Evolutionary conservation across 768 basidiomycete species (phyloP).

Genomic region (Daedaleopsis sinensis): DNA sequence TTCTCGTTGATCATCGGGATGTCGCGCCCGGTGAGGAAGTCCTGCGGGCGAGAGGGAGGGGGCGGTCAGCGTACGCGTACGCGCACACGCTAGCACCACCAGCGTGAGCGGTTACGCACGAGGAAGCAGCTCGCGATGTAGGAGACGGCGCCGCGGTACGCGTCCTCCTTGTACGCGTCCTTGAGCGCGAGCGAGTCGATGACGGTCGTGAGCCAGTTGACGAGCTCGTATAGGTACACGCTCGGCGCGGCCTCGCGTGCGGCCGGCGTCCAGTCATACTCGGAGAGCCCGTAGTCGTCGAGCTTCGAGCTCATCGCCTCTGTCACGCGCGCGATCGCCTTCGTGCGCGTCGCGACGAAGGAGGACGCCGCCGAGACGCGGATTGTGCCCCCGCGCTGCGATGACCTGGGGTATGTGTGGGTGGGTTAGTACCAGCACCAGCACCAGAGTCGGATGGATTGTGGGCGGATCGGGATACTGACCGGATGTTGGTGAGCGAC

Average conservation of each 20-base stretch:
- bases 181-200: constrained; percentile 89
- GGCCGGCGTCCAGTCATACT: constrained; percentile 91
- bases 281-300: constrained; percentile 92
- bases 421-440: neutral
- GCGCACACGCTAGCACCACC: too few species aligned
- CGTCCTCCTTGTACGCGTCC: constrained; percentile 84
- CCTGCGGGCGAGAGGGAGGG: constrained; percentile 43
- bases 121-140: constrained; percentile 89
- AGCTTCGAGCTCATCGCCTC: constrained; percentile 88
- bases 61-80: neutral
- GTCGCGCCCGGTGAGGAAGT: constrained; percentile 76
- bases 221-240: constrained; percentile 92
- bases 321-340: constrained; percentile 76
- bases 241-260: constrained; percentile 76
- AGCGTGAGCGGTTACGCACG: constrained; percentile 49
- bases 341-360: constrained; percentile 69
- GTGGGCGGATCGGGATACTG: constrained; percentile 17
- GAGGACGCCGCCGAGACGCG: constrained; percentile 62
- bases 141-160: constrained; percentile 84
- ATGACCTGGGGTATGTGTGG: constrained; percentile 52
- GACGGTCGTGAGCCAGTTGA: constrained; percentile 95
- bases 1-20: constrained; percentile 85
- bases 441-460: neutral
- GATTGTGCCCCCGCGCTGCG: constrained; percentile 83
- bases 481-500: constrained; percentile 84